These are phyloP conservation scores for Pichia cactophila DNA, from an alignment of 1,139 yeast species.

Conservation along the genomic window DNA sequence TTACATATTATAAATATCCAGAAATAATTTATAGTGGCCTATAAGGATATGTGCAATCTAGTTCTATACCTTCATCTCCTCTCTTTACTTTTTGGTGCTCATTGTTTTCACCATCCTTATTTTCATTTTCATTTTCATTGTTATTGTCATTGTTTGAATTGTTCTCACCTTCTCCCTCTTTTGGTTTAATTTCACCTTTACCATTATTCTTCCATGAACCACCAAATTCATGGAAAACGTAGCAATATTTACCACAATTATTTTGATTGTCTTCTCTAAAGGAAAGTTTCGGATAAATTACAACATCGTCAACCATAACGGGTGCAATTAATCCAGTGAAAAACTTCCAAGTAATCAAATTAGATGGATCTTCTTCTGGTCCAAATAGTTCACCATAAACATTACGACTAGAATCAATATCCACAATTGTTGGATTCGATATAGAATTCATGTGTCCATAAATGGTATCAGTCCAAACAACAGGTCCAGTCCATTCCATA, in stretches of 20 bases:
- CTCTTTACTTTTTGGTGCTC: constrained; percentile 11
- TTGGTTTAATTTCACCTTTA: constrained; percentile 27
- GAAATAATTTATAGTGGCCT: background rate
- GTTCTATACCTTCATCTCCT: background rate
- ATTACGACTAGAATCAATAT: constrained; percentile 26
- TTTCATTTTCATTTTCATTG: constrained; percentile 13
- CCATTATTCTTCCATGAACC: constrained; percentile 30
- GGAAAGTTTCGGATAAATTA: constrained; percentile 61
- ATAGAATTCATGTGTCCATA: constrained; percentile 37
- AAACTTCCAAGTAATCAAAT: constrained; percentile 43
- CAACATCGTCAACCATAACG: constrained; percentile 67
- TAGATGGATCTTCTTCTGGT: constrained; percentile 22
- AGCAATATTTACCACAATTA: constrained; percentile 28
- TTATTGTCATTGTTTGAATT: background rate
- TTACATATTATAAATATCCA: too few relatives aligned
- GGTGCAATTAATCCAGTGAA: constrained; percentile 72
- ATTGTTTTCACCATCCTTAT: constrained; percentile 15
- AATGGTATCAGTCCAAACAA: constrained; percentile 51
- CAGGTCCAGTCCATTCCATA: constrained; percentile 55
- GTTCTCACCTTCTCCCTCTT: constrained; percentile 13
- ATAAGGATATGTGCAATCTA: constrained; percentile 5
- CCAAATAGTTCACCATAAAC: constrained; percentile 26
- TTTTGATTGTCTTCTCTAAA: constrained; percentile 27
- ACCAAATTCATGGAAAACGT: constrained; percentile 27
- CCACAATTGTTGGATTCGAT: constrained; percentile 27